Evolutionary conservation across 2,329 filamentous ascomycete species (phyloP), one percentile per base, ranked within the genome.

Genomic region (Penicillium sp.): DNA sequence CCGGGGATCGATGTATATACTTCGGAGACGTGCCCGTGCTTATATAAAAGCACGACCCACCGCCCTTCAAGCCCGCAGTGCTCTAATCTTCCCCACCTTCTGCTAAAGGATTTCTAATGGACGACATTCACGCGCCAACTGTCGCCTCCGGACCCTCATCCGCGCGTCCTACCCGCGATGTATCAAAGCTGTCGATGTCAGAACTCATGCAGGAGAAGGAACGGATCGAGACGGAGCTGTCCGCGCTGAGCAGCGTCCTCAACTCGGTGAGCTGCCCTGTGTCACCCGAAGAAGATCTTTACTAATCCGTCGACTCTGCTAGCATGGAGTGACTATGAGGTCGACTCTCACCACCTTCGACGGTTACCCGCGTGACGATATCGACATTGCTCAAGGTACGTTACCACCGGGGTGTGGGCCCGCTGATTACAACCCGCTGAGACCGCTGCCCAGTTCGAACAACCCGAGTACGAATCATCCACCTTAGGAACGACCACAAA

Each of bases 261-360:
- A 89, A 91, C 60, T 94, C 91, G 60, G 92, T 96, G 76, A 65
- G 83, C 71, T 50, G 7, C 38, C 42, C 21, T 31, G 12, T 29
- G 6, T 15, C 18, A 23, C 13, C 31, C 5, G 43, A 18, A 24
- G 29, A 31, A 43, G 16, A 34, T 58, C 57, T 55, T 64, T 43
- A 66, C 41, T 16, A n/a, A 45, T 15, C 44, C n/a, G 45, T 51
- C 41, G n/a, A 15, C 36, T 26, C 33, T 23, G 59, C n/a, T 65
- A 96, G 92, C 93, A 97, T 78, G 86, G 88, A 42, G 93, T 96
- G 48, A 86, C 88, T 65, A 99, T 99, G 94, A 86, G 87, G 65
- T 96, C 94, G 7, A 81, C 85, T 52, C 83, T 99, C 36, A 84
- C 90, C 23, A 96, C 93, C 13, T 83, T 85, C 56, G 94, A 97